Evolutionary conservation across 108 stramenopile genomes (phyloP).

Genomic region (Cyclotella cryptica): DNA sequence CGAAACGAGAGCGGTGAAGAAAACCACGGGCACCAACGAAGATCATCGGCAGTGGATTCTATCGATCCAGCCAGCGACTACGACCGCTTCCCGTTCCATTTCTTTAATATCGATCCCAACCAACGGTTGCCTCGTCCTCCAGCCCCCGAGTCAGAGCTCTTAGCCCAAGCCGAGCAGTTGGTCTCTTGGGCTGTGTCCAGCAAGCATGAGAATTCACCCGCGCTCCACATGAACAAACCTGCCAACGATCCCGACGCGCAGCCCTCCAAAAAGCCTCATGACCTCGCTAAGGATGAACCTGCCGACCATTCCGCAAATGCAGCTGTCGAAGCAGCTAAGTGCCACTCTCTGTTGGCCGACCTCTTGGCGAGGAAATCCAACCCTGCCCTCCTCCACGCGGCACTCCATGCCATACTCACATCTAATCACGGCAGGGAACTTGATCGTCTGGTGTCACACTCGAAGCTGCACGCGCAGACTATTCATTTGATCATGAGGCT

Average conservation of each 20-base stretch:
- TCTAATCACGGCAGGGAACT: conserved; percentile 42
- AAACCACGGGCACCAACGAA: no score
- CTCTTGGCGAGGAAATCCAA: conserved; percentile 17
- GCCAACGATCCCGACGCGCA: neutral
- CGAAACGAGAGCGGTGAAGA: no score
- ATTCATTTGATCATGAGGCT: conserved; percentile 49
- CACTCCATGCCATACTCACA: conserved; percentile 23
- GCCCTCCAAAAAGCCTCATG: neutral
- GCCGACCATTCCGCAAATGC: neutral
- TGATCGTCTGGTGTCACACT: conserved; percentile 17
- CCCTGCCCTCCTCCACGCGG: conserved; percentile 22
- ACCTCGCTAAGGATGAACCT: neutral
- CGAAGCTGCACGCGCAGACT: conserved; percentile 44
- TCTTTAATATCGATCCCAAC: conserved; percentile 14
- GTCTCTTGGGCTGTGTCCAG: conserved; percentile 42
- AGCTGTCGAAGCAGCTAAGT: conserved; percentile 17
- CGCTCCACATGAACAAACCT: neutral
- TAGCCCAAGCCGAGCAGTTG: conserved; percentile 29
- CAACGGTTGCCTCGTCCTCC: conserved; percentile 19
- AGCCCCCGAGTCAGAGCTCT: conserved; percentile 13
- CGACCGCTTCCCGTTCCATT: neutral
- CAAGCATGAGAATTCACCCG: conserved; percentile 48
- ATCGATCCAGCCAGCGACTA: no score
- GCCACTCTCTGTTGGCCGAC: conserved; percentile 18
- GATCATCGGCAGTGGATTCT: no score